phyloP scores from a whole-genome alignment of 179 eudicot species.

The Spinacia oleracea region DNA sequence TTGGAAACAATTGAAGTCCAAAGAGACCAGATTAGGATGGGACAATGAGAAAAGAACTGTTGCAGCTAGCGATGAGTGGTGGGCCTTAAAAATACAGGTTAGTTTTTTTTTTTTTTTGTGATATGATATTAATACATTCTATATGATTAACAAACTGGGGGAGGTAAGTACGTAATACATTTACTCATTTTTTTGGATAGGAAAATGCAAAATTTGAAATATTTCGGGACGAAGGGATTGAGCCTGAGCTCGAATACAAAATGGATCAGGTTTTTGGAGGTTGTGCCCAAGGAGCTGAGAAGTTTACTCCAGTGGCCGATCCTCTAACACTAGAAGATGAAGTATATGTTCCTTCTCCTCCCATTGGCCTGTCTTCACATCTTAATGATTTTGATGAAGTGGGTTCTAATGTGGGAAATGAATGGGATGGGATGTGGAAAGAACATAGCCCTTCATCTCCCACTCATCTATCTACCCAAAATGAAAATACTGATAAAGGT shows the following conservation, averaged over 20 bases:
- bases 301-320: neutral
- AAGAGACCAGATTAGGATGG: conserved; percentile 4
- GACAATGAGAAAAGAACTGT: conserved; percentile 1
- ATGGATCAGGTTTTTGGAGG: neutral
- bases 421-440: neutral
- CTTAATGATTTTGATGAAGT: no score
- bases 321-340: neutral
- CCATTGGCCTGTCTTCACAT: no score
- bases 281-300: neutral
- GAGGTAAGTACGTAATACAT: neutral
- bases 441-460: neutral
- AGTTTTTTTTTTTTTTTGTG: neutral
- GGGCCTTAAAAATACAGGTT: conserved; percentile 10
- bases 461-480: neutral
- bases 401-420: neutral
- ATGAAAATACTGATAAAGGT: neutral
- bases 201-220: neutral
- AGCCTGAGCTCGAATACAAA: neutral
- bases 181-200: neutral
- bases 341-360: neutral
- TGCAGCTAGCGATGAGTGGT: neutral
- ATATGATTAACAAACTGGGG: neutral
- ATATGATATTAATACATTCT: neutral
- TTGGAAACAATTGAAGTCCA: neutral
- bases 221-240: neutral